phyloP scores from a whole-genome alignment of 2,329 filamentous ascomycete species.

The Scytalidium sp. region DNA sequence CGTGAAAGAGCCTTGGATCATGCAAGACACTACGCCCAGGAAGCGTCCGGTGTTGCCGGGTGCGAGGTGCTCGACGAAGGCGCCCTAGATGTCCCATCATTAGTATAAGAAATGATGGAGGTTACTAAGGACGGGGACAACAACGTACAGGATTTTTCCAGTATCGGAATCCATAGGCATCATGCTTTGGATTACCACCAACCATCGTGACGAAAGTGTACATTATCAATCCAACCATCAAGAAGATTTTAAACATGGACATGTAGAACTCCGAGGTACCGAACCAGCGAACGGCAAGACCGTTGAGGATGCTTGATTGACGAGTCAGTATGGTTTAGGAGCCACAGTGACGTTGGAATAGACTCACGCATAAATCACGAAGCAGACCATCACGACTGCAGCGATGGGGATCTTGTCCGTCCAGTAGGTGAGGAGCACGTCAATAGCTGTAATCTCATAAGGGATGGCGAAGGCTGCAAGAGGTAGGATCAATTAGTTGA shows the following conservation, averaged over 20 bases:
- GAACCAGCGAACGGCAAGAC: slow-evolving; percentile 54
- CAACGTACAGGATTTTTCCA: slow-evolving; percentile 38
- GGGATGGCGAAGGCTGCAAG: slow-evolving; percentile 40
- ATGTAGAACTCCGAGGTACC: slow-evolving; percentile 60
- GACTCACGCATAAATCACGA: slow-evolving; percentile 32
- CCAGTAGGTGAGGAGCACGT: slow-evolving; percentile 35
- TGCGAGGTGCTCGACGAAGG: slow-evolving; percentile 46
- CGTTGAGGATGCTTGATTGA: slow-evolving; percentile 35
- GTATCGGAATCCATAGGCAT: slow-evolving; percentile 68
- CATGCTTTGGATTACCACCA: slow-evolving; percentile 70
- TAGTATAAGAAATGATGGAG: neutral
- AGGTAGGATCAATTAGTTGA: slow-evolving; percentile 38
- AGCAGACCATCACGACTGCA: slow-evolving; percentile 27
- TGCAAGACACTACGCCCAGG: slow-evolving; percentile 70
- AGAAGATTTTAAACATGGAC: slow-evolving; percentile 48
- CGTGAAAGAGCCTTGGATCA: slow-evolving; percentile 72
- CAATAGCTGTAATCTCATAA: slow-evolving; percentile 36
- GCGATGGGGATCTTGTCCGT: slow-evolving; percentile 29
- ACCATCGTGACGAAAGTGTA: slow-evolving; percentile 82
- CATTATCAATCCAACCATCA: slow-evolving; percentile 61
- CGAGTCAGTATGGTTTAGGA: neutral
- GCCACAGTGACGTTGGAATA: neutral
- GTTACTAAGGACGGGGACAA: neutral
- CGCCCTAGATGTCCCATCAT: neutral
- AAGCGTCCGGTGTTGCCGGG: slow-evolving; percentile 41